Evolutionary conservation across 306 rosid genomes (phyloP), one percentile per base, ranked within the genome.

Genomic region (Rosa multiflora): DNA sequence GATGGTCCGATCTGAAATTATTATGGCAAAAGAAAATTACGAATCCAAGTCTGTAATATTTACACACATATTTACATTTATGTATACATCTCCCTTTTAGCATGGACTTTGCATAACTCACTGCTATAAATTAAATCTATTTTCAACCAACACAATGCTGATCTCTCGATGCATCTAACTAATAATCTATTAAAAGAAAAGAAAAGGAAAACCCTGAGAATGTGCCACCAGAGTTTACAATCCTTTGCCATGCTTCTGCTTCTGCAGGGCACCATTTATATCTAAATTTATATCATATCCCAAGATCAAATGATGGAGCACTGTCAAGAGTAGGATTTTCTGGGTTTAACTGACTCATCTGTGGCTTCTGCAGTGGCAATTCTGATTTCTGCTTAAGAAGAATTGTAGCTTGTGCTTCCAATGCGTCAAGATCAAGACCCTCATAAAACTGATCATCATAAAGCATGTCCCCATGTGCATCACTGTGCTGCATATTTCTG

Each of bases 291-390:
- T 68, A 70, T 88, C 83, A 89, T 79, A 94, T 88, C 66, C 99
- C 99, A 73, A 94, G 95, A 81, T 94, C 97, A 78, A 94, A 94
- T 17, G 99, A 86, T 13, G 99, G 99, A 79, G 86, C 85, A 86
- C 56, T 71, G 39, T 67, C 14, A 42, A 80, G 49, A 73, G 67
- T 76, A 53, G 56, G 81, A 69, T 77, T 78, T 64, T 78, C 78
- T 14, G 80, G 68, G 10, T 76, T 84, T 72, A 84, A 53, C 59
- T 75, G 89, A 66, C 23, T 55, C 29, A 52, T 35, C 80, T 79
- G 85, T 70, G 80, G 85, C 75, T 84, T 85, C 77, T 81, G 88
- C 44, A 17, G 39, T 20, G 89, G 74, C 74, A 72, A 37, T 72
- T 88, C 88, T 46, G 79, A 59, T 84, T 92, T 94, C 82, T 81